Conservation (phyloP, 768 basidiomycete genomes). For the Hebeloma cylindrosporum region DNA sequence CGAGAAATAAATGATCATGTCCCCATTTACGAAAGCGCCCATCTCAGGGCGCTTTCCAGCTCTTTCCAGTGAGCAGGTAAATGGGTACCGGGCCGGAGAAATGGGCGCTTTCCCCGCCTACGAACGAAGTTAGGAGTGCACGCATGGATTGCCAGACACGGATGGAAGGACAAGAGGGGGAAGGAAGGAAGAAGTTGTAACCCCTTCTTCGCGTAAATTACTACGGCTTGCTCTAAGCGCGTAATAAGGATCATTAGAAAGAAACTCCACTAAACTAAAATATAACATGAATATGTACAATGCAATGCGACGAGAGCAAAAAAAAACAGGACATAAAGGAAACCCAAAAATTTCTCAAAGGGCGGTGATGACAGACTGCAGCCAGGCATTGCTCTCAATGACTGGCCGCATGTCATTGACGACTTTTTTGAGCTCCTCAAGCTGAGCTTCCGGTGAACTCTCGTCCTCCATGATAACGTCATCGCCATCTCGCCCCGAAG, state of each 20-base stretch:
- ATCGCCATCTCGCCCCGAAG: constrained; percentile 46
- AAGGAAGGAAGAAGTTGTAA: too few relatives aligned
- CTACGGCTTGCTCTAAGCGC: too few relatives aligned
- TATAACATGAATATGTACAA: not conserved
- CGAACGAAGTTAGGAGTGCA: too few relatives aligned
- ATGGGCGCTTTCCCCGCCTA: too few relatives aligned
- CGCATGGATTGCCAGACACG: not conserved
- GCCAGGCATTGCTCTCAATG: constrained; percentile 81
- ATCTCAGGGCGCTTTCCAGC: too few relatives aligned
- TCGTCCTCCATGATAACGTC: constrained; percentile 47
- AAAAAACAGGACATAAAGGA: not conserved
- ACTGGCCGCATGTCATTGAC: constrained; percentile 64
- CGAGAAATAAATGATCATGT: too few relatives aligned
- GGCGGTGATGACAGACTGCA: constrained; percentile 54
- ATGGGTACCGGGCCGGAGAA: too few relatives aligned
- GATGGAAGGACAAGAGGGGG: not conserved
- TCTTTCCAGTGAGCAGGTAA: too few relatives aligned
- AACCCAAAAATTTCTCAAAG: constrained; percentile 25
- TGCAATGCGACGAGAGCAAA: not conserved
- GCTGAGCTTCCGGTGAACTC: constrained; percentile 39
- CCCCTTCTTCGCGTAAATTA: too few relatives aligned
- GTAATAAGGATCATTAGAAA: too few relatives aligned
- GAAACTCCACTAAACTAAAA: too few relatives aligned
- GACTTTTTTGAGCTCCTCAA: constrained; percentile 56
- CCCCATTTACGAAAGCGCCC: too few relatives aligned